Evolutionary conservation across 345 rosid species (phyloP).

Genomic region (Salix brachista): DNA sequence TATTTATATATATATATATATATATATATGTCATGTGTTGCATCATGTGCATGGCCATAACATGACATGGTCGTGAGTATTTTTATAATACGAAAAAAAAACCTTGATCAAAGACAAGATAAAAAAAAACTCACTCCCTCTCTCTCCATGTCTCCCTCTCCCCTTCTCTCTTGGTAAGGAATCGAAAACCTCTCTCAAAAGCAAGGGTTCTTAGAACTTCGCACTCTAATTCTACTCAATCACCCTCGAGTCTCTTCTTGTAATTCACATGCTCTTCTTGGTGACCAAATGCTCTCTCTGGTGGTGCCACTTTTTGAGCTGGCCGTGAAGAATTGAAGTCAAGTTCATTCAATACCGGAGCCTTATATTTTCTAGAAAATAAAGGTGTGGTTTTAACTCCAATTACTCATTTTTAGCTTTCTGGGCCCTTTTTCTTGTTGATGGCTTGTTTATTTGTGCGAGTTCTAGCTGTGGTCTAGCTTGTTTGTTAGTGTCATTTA

Average conservation of each 20-base stretch:
- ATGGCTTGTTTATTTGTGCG: conserved; percentile 12
- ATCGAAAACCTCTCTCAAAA: conserved; percentile 23
- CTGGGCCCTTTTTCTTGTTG: conserved; percentile 17
- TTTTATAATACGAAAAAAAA: conserved; percentile 21
- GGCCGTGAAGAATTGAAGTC: conserved; percentile 49
- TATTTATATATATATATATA: conserved; percentile 2
- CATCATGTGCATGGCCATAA: not conserved
- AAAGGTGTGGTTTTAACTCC: conserved; percentile 23
- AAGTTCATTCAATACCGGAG: conserved; percentile 16
- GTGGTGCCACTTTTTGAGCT: conserved; percentile 22
- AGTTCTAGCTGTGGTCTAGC: conserved; percentile 21
- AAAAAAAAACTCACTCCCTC: conserved; percentile 6
- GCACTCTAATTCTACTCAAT: conserved; percentile 48
- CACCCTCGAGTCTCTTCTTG: conserved; percentile 32
- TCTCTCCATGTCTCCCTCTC: not conserved
- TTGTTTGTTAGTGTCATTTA: conserved; percentile 30
- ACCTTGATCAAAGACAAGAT: conserved; percentile 46
- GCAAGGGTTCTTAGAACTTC: conserved; percentile 33
- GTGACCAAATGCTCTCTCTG: conserved; percentile 27
- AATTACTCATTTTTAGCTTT: conserved; percentile 11
- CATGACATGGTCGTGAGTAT: conserved; percentile 49
- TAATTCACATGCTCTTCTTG: conserved; percentile 14
- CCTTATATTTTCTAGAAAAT: conserved; percentile 13
- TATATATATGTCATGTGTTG: conserved; percentile 18
- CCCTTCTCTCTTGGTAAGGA: conserved; percentile 32